These are phyloP conservation scores for Bipolaris victoriae DNA, from an alignment of 2,329 filamentous ascomycete species.

Conservation along the genomic window DNA sequence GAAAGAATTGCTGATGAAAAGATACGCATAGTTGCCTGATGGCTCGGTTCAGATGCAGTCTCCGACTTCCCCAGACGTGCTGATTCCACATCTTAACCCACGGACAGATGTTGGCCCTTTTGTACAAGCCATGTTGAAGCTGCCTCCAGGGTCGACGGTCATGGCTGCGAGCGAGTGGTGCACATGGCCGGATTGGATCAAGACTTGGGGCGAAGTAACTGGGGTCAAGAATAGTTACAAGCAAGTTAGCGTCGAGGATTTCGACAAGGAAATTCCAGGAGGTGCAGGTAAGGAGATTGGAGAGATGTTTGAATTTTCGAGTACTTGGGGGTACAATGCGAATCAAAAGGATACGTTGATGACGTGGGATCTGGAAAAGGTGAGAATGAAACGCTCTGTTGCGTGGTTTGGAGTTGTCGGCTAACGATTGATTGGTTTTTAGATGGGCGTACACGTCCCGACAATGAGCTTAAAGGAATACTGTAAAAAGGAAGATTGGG, in stretches of 20 bases:
- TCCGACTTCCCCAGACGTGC: neutral
- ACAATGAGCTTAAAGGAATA: neutral
- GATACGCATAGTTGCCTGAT: neutral
- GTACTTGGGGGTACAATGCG: neutral
- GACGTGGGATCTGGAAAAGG: neutral
- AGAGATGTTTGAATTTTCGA: neutral
- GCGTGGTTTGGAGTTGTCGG: neutral
- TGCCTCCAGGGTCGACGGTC: slow-evolving; percentile 22
- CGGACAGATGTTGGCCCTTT: neutral
- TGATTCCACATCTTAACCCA: neutral
- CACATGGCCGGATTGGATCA: slow-evolving; percentile 29
- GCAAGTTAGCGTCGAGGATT: slow-evolving; percentile 17
- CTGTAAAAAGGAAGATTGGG: neutral
- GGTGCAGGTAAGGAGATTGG: neutral
- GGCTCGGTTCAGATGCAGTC: neutral
- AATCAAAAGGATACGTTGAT: neutral
- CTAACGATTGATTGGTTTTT: neutral
- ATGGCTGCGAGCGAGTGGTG: slow-evolving; percentile 30
- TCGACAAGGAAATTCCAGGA: slow-evolving; percentile 16
- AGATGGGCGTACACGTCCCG: neutral
- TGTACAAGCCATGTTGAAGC: neutral
- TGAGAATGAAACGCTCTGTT: neutral
- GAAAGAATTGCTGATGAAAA: neutral
- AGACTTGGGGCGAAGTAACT: slow-evolving; percentile 29
- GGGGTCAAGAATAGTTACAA: slow-evolving; percentile 29